Conservation (phyloP, 805 yeast species). For the Candida incommunis region DNA sequence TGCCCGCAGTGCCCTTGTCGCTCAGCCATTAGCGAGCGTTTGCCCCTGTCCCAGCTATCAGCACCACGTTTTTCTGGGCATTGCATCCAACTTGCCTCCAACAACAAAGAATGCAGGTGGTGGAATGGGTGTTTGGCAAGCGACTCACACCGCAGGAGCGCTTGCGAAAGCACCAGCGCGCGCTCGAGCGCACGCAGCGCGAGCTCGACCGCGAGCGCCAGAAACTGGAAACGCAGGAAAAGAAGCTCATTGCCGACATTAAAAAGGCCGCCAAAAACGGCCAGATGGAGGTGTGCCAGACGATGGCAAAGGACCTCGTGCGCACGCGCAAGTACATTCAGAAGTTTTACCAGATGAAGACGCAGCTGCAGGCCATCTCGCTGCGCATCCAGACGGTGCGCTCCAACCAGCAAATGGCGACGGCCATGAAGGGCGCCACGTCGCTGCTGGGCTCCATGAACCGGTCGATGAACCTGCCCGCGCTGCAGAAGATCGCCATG, state of each 20-base stretch:
- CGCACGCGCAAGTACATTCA: conserved; percentile 72
- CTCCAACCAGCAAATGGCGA: conserved; percentile 89
- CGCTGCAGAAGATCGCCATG: conserved; percentile 77
- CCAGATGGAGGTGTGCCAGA: conserved; percentile 77
- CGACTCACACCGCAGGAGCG: conserved; percentile 88
- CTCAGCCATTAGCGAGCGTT: no score
- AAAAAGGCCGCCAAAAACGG: conserved; percentile 85
- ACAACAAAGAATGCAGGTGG: conserved; percentile 42
- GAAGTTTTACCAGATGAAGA: conserved; percentile 85
- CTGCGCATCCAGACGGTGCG: conserved; percentile 85
- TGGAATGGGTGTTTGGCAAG: conserved; percentile 96
- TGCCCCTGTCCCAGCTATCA: no score
- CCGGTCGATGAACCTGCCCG: conserved; percentile 79
- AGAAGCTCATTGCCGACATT: conserved; percentile 71
- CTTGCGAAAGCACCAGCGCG: conserved; percentile 88
- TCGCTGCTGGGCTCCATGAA: conserved; percentile 76
- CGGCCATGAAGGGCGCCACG: conserved; percentile 89
- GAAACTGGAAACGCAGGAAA: conserved; percentile 84
- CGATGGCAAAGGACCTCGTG: conserved; percentile 90
- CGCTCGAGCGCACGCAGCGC: conserved; percentile 85
- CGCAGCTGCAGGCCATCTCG: conserved; percentile 90
- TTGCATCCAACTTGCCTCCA: no score
- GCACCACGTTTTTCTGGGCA: no score
- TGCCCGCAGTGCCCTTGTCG: no score
- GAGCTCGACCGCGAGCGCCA: conserved; percentile 80